Evolutionary conservation across 139 green algal genomes (phyloP).

Genomic region (Chlamydomonas sp.): DNA sequence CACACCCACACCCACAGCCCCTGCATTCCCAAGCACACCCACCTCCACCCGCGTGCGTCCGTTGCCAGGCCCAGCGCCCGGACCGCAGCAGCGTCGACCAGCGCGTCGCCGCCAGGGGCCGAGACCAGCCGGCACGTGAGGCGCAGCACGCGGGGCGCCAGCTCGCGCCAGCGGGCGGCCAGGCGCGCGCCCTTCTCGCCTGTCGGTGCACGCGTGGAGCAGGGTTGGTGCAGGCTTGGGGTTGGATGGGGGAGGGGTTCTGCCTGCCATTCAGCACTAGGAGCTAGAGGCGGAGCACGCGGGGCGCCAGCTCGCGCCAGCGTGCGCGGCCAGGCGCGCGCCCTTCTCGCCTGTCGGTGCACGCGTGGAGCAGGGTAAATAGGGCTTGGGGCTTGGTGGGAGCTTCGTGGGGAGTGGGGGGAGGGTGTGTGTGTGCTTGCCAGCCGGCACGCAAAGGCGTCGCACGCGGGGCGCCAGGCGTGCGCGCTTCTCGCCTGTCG

Average conservation of each 20-base stretch:
- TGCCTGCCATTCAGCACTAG: neutral
- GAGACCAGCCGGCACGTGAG: slow-evolving; percentile 28
- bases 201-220: neutral
- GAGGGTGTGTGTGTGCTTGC: too few species aligned
- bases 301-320: too few species aligned
- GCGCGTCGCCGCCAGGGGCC: slow-evolving; percentile 7
- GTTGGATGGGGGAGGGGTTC: neutral
- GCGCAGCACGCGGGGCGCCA: slow-evolving; percentile 26
- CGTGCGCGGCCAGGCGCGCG: too few species aligned
- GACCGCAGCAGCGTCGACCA: slow-evolving; percentile 38
- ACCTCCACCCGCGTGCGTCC: slow-evolving; percentile 13
- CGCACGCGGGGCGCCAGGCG: too few species aligned
- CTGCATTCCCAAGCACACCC: neutral
- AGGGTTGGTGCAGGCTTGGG: neutral
- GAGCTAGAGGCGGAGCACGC: too few species aligned
- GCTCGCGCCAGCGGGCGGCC: slow-evolving; percentile 32
- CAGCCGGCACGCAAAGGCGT: too few species aligned
- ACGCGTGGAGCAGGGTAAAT: neutral
- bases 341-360: neutral
- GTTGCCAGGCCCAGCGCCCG: slow-evolving; percentile 38
- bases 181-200: too few species aligned
- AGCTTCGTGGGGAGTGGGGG: too few species aligned
- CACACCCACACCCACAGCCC: neutral
- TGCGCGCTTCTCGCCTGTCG: neutral
- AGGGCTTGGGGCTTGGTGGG: neutral